These are phyloP conservation scores for Marchantia paleacea DNA, from an alignment of 225 moss, liverwort and hornwort genomes.

Conservation along the genomic window DNA sequence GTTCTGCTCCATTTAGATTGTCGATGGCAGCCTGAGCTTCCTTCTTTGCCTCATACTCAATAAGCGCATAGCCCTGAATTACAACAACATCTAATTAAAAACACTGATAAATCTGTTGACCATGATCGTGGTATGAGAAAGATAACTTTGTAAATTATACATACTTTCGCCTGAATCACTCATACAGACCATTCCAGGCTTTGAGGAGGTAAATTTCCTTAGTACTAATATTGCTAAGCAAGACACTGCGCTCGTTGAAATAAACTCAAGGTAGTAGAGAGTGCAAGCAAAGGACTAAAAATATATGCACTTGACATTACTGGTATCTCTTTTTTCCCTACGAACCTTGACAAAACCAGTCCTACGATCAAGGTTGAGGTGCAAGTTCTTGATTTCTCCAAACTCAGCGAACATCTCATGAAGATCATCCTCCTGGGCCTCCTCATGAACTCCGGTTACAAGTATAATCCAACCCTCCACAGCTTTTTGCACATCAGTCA, in stretches of 20 bases:
- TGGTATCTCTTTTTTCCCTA: neutral
- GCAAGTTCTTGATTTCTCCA: constrained; percentile 74
- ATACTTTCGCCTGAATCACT: no score
- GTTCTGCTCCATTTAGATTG: constrained; percentile 71
- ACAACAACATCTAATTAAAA: neutral
- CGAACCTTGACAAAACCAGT: constrained; percentile 62
- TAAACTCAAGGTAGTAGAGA: neutral
- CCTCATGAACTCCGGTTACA: constrained; percentile 95
- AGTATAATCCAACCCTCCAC: constrained; percentile 99
- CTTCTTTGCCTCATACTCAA: constrained; percentile 60
- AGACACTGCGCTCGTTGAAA: neutral
- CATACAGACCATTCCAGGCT: neutral
- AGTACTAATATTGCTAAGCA: neutral
- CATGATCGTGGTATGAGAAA: neutral
- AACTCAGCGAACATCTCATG: constrained; percentile 89
- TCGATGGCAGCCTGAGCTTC: constrained; percentile 70
- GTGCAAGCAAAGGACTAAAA: neutral
- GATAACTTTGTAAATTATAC: no score
- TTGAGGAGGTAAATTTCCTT: neutral
- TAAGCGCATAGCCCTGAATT: constrained; percentile 56
- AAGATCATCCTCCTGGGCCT: constrained; percentile 95
- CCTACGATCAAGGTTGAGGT: constrained; percentile 63
- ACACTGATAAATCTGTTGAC: neutral
- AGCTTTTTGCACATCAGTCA: constrained; percentile 47
- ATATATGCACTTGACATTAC: neutral